These are phyloP conservation scores for Alloteropsis angusta DNA, from an alignment of 202 grass and related monocot species.

Conservation along the genomic window DNA sequence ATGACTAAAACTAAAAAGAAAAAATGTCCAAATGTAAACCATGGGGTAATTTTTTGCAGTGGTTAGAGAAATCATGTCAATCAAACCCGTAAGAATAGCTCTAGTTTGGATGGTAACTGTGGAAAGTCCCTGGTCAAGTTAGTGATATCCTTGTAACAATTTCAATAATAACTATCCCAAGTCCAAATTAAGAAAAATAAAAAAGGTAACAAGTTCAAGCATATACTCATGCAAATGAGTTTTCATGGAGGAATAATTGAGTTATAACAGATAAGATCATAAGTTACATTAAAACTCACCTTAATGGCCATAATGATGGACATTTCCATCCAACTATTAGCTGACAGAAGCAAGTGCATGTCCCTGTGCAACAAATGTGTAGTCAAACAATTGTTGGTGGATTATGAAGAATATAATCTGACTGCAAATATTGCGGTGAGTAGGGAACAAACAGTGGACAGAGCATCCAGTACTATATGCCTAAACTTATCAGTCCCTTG, in stretches of 20 bases:
- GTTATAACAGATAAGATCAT: not conserved
- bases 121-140: not conserved
- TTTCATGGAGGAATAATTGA: not conserved
- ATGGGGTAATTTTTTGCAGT: not conserved
- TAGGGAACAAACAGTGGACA: slow-evolving; percentile 31
- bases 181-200: not conserved
- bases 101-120: not conserved
- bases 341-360: slow-evolving; percentile 64
- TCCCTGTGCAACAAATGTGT: slow-evolving; percentile 34
- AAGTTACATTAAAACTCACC: slow-evolving; percentile 30
- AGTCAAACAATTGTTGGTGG: not conserved
- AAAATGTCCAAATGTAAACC: not conserved
- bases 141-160: not conserved
- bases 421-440: slow-evolving; percentile 7
- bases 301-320: slow-evolving; percentile 38
- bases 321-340: slow-evolving; percentile 43
- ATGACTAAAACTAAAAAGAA: not conserved
- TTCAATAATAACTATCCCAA: not conserved
- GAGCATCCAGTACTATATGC: slow-evolving; percentile 47
- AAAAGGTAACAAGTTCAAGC: slow-evolving; percentile 8
- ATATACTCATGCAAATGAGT: slow-evolving; percentile 23
- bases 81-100: not conserved
- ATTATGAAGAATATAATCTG: not conserved
- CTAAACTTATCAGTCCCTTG: slow-evolving; percentile 34
- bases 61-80: not conserved